Percentiles rank a stretch among this genome's conserved stretches.
Conservation (phyloP, 177 flowering plant genomes). For the Telopea speciosissima region DNA sequence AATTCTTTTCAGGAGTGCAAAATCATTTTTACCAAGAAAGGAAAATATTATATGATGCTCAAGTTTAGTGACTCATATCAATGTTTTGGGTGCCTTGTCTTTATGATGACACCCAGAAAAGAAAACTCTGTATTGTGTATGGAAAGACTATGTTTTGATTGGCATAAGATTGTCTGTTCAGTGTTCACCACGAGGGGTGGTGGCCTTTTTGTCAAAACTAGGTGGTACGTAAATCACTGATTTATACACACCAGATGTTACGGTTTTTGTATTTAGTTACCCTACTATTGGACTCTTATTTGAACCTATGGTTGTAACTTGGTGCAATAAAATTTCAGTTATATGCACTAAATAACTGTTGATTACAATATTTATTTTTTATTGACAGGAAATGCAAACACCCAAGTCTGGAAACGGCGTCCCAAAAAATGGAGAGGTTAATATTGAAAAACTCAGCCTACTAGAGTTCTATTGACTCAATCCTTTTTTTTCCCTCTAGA, state of each 20-base stretch:
- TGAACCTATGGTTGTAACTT: background rate
- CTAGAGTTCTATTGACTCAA: constrained; percentile 18
- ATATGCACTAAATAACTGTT: background rate
- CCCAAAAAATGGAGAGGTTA: constrained; percentile 38
- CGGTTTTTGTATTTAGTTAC: too few relatives aligned
- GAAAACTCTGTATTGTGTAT: background rate
- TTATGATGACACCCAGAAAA: too few relatives aligned
- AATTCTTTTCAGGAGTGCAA: too few relatives aligned
- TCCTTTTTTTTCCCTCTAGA: constrained; percentile 14
- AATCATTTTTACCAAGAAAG: too few relatives aligned
- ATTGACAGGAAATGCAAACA: constrained; percentile 44
- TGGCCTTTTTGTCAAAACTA: background rate
- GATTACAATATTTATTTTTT: constrained; percentile 7
- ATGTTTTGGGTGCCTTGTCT: too few relatives aligned
- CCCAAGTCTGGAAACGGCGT: constrained; percentile 26
- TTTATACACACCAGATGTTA: background rate
- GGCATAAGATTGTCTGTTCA: background rate
- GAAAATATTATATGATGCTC: too few relatives aligned
- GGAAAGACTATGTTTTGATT: background rate
- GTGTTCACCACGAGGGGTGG: background rate
- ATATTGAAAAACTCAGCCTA: constrained; percentile 17
- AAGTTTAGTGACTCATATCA: too few relatives aligned
- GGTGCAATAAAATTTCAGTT: background rate
- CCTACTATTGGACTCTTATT: too few relatives aligned
- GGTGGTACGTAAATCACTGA: background rate